Conservation (phyloP, 352 stramenopile genomes). For the Phytophthora europaea region DNA sequence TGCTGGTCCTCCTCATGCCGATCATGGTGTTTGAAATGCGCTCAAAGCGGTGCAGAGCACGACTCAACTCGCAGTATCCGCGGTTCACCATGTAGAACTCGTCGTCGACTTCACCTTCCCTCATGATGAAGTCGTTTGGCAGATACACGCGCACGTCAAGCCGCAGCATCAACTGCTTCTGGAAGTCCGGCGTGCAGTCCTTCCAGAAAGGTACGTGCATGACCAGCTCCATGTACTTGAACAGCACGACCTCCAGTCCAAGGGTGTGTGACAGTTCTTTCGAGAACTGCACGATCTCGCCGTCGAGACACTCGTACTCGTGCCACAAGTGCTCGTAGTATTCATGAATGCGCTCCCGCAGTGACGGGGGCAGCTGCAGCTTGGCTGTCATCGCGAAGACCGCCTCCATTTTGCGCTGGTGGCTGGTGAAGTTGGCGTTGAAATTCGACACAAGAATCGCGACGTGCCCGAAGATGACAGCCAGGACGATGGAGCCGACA, state of each 20-base stretch:
- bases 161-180: conserved; percentile 71
- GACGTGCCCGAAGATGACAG: conserved; percentile 73
- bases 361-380: conserved; percentile 46
- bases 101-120: conserved; percentile 61
- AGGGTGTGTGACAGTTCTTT: conserved; percentile 63
- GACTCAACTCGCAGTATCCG: conserved; percentile 59
- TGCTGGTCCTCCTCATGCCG: neutral
- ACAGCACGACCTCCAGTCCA: conserved; percentile 67
- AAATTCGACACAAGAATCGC: conserved; percentile 73
- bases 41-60: conserved; percentile 41
- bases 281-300: conserved; percentile 59
- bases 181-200: conserved; percentile 66
- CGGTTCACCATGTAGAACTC: conserved; percentile 83
- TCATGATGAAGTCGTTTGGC: conserved; percentile 80
- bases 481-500: conserved; percentile 61
- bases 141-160: conserved; percentile 75
- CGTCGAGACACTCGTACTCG: conserved; percentile 75
- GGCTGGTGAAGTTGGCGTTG: conserved; percentile 58
- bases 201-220: conserved; percentile 70
- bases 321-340: conserved; percentile 78
- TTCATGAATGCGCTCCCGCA: conserved; percentile 70
- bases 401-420: conserved; percentile 74
- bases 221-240: conserved; percentile 72
- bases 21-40: conserved; percentile 29
- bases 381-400: conserved; percentile 70